These are phyloP conservation scores for Ensete glaucum DNA, from an alignment of 176 grass and related monocot genomes.

Conservation along the genomic window DNA sequence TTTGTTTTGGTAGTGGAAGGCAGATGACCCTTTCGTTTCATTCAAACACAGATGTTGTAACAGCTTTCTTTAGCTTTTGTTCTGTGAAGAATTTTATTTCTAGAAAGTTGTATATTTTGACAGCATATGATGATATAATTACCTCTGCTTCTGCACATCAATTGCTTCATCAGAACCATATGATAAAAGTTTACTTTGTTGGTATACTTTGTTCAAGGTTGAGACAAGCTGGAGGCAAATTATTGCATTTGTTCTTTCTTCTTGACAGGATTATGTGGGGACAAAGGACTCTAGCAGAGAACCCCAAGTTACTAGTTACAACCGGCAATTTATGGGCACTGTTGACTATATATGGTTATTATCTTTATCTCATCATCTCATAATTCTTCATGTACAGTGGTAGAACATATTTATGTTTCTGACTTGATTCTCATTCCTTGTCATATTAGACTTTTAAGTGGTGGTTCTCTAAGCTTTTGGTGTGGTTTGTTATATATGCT, in stretches of 20 bases:
- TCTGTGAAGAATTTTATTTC: too few relatives aligned
- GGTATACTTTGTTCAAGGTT: neutral
- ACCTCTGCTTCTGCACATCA: neutral
- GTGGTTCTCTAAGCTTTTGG: too few relatives aligned
- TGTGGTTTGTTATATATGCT: too few relatives aligned
- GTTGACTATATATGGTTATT: conserved; percentile 94
- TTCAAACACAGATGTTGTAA: neutral
- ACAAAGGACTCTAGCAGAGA: conserved; percentile 74
- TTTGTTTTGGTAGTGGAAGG: neutral
- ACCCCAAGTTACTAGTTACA: conserved; percentile 70
- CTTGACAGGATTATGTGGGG: conserved; percentile 57
- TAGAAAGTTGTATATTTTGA: neutral
- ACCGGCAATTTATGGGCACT: conserved; percentile 80
- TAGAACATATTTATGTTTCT: neutral
- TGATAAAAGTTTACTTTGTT: conserved; percentile 12
- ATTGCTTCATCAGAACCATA: neutral
- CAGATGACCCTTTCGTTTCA: neutral
- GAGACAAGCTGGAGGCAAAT: neutral
- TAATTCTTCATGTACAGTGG: neutral
- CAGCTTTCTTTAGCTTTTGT: neutral
- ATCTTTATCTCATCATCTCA: neutral
- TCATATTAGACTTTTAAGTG: too few relatives aligned
- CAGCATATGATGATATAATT: neutral
- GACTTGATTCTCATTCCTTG: neutral
- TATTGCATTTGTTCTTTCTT: conserved; percentile 15